Evolutionary conservation across 2,329 filamentous ascomycete species (phyloP).

Genomic region (Hirsutella rhossiliensis): DNA sequence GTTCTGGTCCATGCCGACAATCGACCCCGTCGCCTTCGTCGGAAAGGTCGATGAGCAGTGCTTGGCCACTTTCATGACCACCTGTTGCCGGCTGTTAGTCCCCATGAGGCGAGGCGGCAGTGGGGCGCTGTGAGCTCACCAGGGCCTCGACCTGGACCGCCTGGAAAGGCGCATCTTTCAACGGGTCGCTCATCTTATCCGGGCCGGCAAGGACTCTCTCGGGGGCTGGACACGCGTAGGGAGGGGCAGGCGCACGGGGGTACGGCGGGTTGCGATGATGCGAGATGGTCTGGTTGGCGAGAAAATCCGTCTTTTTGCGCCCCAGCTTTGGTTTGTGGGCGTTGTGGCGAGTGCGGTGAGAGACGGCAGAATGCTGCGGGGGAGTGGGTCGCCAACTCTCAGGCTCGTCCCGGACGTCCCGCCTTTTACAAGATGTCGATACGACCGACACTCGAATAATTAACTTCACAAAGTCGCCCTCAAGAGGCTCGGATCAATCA

Average conservation of each 20-base stretch:
- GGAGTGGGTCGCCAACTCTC: slow-evolving; percentile 1
- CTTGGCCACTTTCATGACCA: slow-evolving; percentile 97
- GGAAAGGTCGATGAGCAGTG: slow-evolving; percentile 84
- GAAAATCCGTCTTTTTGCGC: slow-evolving; percentile 31
- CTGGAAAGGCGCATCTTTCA: slow-evolving; percentile 62
- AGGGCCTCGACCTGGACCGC: slow-evolving; percentile 90
- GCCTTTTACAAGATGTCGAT: too few relatives aligned
- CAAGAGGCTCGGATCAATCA: too few relatives aligned
- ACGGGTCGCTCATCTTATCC: slow-evolving; percentile 43
- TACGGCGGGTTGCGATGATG: slow-evolving; percentile 9
- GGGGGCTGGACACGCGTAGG: slow-evolving; percentile 1
- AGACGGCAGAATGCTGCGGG: slow-evolving; percentile 19
- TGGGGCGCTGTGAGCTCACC: slow-evolving; percentile 44
- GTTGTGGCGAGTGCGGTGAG: slow-evolving; percentile 29
- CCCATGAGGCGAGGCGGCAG: slow-evolving; percentile 11
- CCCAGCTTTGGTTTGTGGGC: slow-evolving; percentile 26
- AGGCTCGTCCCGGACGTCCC: too few relatives aligned
- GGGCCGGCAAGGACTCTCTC: slow-evolving; percentile 2
- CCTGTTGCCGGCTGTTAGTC: slow-evolving; percentile 34
- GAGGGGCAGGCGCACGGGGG: slow-evolving; percentile 8
- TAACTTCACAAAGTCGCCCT: too few relatives aligned
- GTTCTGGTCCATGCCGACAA: slow-evolving; percentile 86
- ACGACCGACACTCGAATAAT: too few relatives aligned
- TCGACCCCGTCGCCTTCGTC: slow-evolving; percentile 75
- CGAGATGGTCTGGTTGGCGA: slow-evolving; percentile 14